These are phyloP conservation scores for Lipomyces yamanashiensis DNA, from an alignment of 805 yeast genomes.

Conservation along the genomic window DNA sequence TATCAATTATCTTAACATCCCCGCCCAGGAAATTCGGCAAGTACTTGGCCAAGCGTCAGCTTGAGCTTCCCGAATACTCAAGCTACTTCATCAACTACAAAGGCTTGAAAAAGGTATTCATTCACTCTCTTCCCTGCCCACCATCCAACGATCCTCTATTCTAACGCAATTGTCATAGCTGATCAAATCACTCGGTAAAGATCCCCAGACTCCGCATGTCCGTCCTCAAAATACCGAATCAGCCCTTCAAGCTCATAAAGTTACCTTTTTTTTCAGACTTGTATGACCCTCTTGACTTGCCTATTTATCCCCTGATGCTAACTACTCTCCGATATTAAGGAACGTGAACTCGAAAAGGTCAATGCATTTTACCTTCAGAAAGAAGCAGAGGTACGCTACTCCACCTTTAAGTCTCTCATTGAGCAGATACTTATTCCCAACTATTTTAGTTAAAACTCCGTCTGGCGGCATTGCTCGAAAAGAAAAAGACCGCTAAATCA, in stretches of 20 bases:
- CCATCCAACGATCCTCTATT: not conserved
- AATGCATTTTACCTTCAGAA: conserved; percentile 89
- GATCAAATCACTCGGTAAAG: conserved; percentile 75
- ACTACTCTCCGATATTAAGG: conserved; percentile 44
- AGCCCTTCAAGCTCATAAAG: conserved; percentile 83
- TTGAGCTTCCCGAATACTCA: conserved; percentile 93
- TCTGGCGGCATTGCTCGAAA: conserved; percentile 73
- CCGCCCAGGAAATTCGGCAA: conserved; percentile 84
- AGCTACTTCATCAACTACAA: conserved; percentile 94
- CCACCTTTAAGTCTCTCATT: not conserved
- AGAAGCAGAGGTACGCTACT: conserved; percentile 63
- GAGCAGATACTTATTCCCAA: not conserved
- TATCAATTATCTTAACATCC: not conserved
- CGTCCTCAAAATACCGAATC: conserved; percentile 50
- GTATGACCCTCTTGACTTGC: conserved; percentile 93
- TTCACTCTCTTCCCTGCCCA: not conserved
- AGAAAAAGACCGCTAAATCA: conserved; percentile 59
- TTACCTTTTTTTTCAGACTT: conserved; percentile 81
- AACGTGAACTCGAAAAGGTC: conserved; percentile 93
- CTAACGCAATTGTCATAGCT: conserved; percentile 45
- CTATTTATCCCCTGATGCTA: conserved; percentile 72
- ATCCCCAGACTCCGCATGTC: conserved; percentile 38
- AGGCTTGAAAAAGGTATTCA: conserved; percentile 70
- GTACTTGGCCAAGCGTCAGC: conserved; percentile 88
- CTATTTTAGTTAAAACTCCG: conserved; percentile 60